Base-by-base conservation (phyloP, 2,329 filamentous ascomycete species). In the Scortechinia acanthostroma region DNA sequence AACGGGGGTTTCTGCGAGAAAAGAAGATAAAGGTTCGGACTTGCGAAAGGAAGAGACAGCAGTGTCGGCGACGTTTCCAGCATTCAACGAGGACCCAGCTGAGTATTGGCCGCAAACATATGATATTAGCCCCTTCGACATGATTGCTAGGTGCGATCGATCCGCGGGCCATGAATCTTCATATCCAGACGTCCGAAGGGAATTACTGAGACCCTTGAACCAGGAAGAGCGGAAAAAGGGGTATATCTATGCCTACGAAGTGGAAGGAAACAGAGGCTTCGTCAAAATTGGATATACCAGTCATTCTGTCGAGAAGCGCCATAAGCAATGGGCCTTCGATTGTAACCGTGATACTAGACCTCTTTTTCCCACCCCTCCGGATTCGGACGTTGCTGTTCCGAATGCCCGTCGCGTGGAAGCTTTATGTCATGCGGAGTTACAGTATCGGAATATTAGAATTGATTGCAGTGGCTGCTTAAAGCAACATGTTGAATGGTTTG, bases 401-500 rank as follows among this genome's bases (percentile, higher is more conserved):
- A 5, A 22, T 21, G 17, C 45, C 3, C 40, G 20, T 14, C 45
- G 45, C 17, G 37, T 25, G 21, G 45, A 46, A 22, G 45, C 40
- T 16, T 20, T 46, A 19, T 46, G 45, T 19, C 45, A 46, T 20
- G 45, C 45, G 15, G 45, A 46, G 45, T 22, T 46, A 10, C 19
- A 43, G 4, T 22, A 43, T 44, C 40, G 45, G 37, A 23, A 40
- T 17, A 30, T 46, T 40, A 21, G 45, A 37, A 15, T 43, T 21
- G 3, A 43, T 6, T 46, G 45, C 45, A 23, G 25, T 28, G 21
- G 17, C 21, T 46, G 45, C 22, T 17, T 25, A 17, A 44, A 23
- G 40, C 45, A 43, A 35, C 45, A 46, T 22, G n/a, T 44, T 4
- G 45, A 46, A 22, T 46, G 45, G 45, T 46, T 46, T 22, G 37